A percentile compares a stretch with the other conserved stretches of the same genome.
phyloP scores from a whole-genome alignment of 345 rosid species.

The Brassica nigra region DNA sequence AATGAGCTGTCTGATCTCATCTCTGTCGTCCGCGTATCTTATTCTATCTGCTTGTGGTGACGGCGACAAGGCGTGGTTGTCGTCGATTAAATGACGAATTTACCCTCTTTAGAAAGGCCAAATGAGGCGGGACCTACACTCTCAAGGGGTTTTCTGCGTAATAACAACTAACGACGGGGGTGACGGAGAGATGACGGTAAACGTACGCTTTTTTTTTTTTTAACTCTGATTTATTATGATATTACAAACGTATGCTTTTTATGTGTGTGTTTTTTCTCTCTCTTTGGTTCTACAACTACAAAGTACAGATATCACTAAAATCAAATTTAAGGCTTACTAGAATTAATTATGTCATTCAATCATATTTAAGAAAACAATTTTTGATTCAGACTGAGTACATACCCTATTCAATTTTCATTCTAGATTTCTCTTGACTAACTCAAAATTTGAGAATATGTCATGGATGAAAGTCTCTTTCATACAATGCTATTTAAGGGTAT shows the following conservation, averaged over 20 bases:
- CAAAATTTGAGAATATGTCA: background rate
- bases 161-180: slow-evolving; percentile 23
- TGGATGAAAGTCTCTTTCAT: background rate
- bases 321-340: background rate
- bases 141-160: slow-evolving; percentile 11
- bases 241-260: background rate
- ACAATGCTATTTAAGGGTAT: slow-evolving; percentile 11
- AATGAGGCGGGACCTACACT: background rate
- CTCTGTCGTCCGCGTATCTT: slow-evolving; percentile 16
- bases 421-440: background rate
- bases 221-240: no score
- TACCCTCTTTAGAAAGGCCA: background rate
- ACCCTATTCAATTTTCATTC: background rate
- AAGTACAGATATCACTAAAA: slow-evolving; percentile 1
- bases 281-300: background rate
- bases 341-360: background rate
- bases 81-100: background rate
- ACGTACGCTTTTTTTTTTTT: background rate
- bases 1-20: slow-evolving; percentile 39
- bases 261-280: background rate
- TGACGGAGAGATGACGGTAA: slow-evolving; percentile 15
- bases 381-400: background rate
- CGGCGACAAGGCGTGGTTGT: background rate
- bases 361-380: background rate
- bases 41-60: slow-evolving; percentile 16